Conservation (phyloP, 495 filamentous ascomycete genomes). For the Xylaria venustula region DNA sequence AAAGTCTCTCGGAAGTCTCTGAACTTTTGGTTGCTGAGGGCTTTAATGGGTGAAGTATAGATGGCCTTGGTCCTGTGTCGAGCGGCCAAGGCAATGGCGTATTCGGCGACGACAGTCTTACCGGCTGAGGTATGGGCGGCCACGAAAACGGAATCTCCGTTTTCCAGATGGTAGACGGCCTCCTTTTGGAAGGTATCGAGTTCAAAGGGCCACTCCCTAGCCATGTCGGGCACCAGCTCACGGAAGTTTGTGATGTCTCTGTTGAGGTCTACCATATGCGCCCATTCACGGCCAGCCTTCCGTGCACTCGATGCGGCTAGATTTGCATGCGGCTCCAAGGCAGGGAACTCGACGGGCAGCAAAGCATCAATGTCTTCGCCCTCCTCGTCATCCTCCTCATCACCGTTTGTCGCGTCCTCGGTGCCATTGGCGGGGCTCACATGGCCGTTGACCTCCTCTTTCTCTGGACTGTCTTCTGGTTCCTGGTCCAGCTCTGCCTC, state of each 20-base stretch:
- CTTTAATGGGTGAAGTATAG: slow-evolving; percentile 98
- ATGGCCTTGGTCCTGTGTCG: slow-evolving; percentile 99
- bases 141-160: slow-evolving; percentile 96
- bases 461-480: slow-evolving; percentile 43
- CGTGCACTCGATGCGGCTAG: slow-evolving; percentile 71
- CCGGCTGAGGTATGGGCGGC: slow-evolving; percentile 98
- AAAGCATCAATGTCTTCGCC: slow-evolving; percentile 86
- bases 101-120: slow-evolving; percentile 97
- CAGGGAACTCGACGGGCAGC: slow-evolving; percentile 90
- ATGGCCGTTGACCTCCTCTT: slow-evolving; percentile 44
- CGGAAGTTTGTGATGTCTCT: slow-evolving; percentile 85
- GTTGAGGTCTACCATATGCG: slow-evolving; percentile 95
- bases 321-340: slow-evolving; percentile 77
- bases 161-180: slow-evolving; percentile 94
- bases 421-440: slow-evolving; percentile 34
- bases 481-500: slow-evolving; percentile 72
- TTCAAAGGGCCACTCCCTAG: slow-evolving; percentile 93
- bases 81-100: slow-evolving; percentile 90
- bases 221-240: slow-evolving; percentile 94
- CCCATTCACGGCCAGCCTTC: slow-evolving; percentile 84
- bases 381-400: slow-evolving; percentile 51
- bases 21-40: slow-evolving; percentile 97
- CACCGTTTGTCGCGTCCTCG: slow-evolving; percentile 41
- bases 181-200: slow-evolving; percentile 98
- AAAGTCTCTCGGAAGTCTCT: slow-evolving; percentile 87